phyloP scores from a whole-genome alignment of 1,284 basidiomycete species.

The Leccinum ponderosum region DNA sequence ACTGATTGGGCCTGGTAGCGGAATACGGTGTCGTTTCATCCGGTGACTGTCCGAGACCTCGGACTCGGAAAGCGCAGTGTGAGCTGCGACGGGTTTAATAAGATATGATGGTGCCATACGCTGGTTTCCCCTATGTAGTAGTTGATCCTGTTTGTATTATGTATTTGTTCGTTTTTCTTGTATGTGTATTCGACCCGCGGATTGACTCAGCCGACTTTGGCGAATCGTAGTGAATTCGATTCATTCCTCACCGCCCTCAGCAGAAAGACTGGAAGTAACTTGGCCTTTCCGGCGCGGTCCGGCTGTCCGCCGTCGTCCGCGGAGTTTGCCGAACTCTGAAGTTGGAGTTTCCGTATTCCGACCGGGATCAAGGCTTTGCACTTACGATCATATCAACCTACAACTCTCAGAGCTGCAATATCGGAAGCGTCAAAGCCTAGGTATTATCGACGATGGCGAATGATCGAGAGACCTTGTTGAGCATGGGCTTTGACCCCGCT shows the following conservation, averaged over 20 bases:
- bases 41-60: too few species aligned
- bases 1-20: background rate
- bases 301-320: too few species aligned
- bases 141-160: background rate
- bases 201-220: too few species aligned
- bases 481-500: constrained; percentile 86
- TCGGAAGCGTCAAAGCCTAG: background rate
- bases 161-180: too few species aligned
- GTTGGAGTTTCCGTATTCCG: too few species aligned
- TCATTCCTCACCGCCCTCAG: too few species aligned
- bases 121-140: background rate
- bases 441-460: constrained; percentile 45
- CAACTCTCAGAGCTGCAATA: background rate
- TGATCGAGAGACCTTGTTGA: constrained; percentile 77
- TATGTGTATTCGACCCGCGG: too few species aligned
- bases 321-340: too few species aligned
- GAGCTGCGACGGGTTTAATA: background rate
- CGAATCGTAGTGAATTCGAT: too few species aligned
- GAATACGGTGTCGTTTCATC: background rate
- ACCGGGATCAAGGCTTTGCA: too few species aligned
- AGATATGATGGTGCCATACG: background rate
- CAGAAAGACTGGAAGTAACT: too few species aligned
- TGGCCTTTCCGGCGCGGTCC: background rate
- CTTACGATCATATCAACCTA: too few species aligned
- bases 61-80: background rate